phyloP scores from a whole-genome alignment of 2,329 filamentous ascomycete genomes.

The Aspergillus novoparasiticus region DNA sequence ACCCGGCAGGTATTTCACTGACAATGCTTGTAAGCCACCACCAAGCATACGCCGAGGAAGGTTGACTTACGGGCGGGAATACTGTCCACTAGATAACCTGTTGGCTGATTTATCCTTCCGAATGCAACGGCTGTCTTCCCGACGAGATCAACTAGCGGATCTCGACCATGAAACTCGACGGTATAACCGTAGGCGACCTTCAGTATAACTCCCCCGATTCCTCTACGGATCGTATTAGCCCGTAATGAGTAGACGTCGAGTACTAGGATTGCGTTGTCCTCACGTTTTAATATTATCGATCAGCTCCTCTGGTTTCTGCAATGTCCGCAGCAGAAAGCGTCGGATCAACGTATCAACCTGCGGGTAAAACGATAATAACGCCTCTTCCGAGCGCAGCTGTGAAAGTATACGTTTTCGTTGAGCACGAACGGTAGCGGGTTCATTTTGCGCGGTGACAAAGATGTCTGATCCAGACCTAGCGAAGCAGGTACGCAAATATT shows the following conservation, averaged over 20 bases:
- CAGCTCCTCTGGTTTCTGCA: slow-evolving; percentile 42
- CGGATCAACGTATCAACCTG: slow-evolving; percentile 42
- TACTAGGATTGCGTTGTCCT: neutral
- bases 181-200: slow-evolving; percentile 44
- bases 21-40: neutral
- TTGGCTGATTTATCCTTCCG: slow-evolving; percentile 42
- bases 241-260: slow-evolving; percentile 6
- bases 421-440: neutral
- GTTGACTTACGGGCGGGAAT: slow-evolving; percentile 36
- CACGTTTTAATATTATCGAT: slow-evolving; percentile 44
- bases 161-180: slow-evolving; percentile 23
- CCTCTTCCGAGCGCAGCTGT: slow-evolving; percentile 47
- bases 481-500: neutral
- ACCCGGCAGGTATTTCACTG: slow-evolving; percentile 40
- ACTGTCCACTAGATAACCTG: slow-evolving; percentile 50
- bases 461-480: neutral
- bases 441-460: neutral
- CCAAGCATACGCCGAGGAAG: neutral
- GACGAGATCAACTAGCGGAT: slow-evolving; percentile 45
- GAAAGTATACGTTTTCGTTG: slow-evolving; percentile 47
- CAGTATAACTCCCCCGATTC: slow-evolving; percentile 43
- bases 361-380: slow-evolving; percentile 47
- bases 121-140: slow-evolving; percentile 45
- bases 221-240: slow-evolving; percentile 4
- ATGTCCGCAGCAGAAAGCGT: slow-evolving; percentile 46